A percentile compares a stretch with the other conserved stretches of the same genome.
Conservation (phyloP, 108 stramenopile species). For the Skeletonema menzelii region DNA sequence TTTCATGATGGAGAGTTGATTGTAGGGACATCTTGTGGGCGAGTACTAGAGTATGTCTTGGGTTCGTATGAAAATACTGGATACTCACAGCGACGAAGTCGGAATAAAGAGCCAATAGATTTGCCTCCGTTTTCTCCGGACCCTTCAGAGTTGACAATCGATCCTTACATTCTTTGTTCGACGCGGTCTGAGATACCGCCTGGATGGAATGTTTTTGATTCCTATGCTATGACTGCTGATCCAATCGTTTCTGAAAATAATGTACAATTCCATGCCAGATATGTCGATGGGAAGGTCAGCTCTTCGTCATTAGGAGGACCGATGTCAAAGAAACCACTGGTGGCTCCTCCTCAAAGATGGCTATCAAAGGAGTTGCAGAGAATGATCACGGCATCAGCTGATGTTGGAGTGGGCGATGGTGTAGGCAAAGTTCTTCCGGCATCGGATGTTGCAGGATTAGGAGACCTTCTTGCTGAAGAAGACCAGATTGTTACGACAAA, state of each 20-base stretch:
- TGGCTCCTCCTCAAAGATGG: constrained; percentile 40
- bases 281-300: constrained; percentile 20
- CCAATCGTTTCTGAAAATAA: constrained; percentile 53
- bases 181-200: constrained; percentile 13
- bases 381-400: neutral
- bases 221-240: constrained; percentile 50
- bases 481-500: constrained; percentile 16
- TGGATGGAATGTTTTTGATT: constrained; percentile 53
- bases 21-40: constrained; percentile 65
- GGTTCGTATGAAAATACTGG: constrained; percentile 48
- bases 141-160: constrained; percentile 62
- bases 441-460: constrained; percentile 36
- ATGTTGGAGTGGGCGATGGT: constrained; percentile 17
- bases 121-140: constrained; percentile 55
- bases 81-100: neutral
- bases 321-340: constrained; percentile 43
- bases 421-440: constrained; percentile 50
- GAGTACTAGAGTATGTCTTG: constrained; percentile 59
- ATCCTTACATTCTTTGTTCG: constrained; percentile 50
- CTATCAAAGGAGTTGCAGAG: constrained; percentile 42
- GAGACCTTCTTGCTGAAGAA: constrained; percentile 26
- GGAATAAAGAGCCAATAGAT: constrained; percentile 44
- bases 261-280: constrained; percentile 24
- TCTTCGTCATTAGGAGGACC: constrained; percentile 61
- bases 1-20: constrained; percentile 46